These are phyloP conservation scores for Trametopsis cervina DNA, from an alignment of 768 basidiomycete genomes.

Conservation along the genomic window DNA sequence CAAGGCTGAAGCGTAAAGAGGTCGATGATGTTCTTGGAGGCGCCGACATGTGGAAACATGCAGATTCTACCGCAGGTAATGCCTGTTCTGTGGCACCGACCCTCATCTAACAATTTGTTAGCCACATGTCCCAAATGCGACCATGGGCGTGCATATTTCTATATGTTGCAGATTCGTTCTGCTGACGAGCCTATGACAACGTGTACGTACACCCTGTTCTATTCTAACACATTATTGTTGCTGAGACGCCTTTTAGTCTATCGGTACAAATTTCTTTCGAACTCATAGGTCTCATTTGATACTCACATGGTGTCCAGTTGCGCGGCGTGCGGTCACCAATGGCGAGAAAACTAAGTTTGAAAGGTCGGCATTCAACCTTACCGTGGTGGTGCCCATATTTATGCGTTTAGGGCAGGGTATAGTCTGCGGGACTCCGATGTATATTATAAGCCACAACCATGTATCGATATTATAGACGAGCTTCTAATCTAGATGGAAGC, in stretches of 20 bases:
- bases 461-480: too few relatives aligned
- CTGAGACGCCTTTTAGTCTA: constrained; percentile 56
- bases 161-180: constrained; percentile 92
- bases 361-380: too few relatives aligned
- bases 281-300: background rate
- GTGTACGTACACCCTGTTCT: constrained; percentile 23
- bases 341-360: constrained; percentile 60
- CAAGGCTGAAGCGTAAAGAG: constrained; percentile 78
- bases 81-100: background rate
- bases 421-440: too few relatives aligned
- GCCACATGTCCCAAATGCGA: constrained; percentile 77
- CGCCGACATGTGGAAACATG: constrained; percentile 90
- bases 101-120: constrained; percentile 12
- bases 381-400: too few relatives aligned
- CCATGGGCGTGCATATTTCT: constrained; percentile 80
- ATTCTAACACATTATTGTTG: background rate
- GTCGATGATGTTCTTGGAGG: constrained; percentile 96
- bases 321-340: constrained; percentile 54
- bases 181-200: constrained; percentile 89
- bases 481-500: too few relatives aligned
- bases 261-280: constrained; percentile 32
- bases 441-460: too few relatives aligned
- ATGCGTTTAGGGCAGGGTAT: too few relatives aligned
- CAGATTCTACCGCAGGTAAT: constrained; percentile 76
- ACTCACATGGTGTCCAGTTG: constrained; percentile 35